A percentile compares a stretch with the other conserved stretches of the same genome.
These are phyloP conservation scores for Erysimum cheiranthoides DNA, from an alignment of 345 rosid genomes.

Conservation along the genomic window DNA sequence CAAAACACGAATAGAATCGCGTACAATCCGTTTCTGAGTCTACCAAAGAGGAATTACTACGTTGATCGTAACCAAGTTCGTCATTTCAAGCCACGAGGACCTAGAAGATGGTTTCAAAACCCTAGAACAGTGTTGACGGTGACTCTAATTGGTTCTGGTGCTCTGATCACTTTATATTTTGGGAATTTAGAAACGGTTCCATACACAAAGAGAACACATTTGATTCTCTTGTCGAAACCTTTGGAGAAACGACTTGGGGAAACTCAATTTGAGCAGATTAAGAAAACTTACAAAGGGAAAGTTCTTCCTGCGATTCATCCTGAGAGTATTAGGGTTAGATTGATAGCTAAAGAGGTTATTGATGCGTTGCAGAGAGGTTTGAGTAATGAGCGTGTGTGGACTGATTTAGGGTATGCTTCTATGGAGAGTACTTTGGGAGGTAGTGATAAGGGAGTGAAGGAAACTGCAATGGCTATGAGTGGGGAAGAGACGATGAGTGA, in stretches of 20 bases:
- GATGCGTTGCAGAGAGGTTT: slow-evolving; percentile 87
- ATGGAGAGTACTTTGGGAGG: slow-evolving; percentile 42
- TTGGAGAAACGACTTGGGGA: slow-evolving; percentile 77
- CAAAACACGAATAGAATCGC: slow-evolving; percentile 27
- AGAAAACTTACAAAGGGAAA: slow-evolving; percentile 64
- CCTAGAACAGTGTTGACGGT: slow-evolving; percentile 61
- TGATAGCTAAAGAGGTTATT: slow-evolving; percentile 72
- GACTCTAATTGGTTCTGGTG: slow-evolving; percentile 65
- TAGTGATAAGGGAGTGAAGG: slow-evolving; percentile 49
- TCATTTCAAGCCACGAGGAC: slow-evolving; percentile 82
- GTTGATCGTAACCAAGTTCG: slow-evolving; percentile 68
- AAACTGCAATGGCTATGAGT: slow-evolving; percentile 53
- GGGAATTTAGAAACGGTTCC: slow-evolving; percentile 87
- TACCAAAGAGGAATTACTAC: slow-evolving; percentile 65
- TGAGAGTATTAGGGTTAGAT: slow-evolving; percentile 71
- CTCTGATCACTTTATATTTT: slow-evolving; percentile 57
- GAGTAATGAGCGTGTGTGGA: slow-evolving; percentile 72
- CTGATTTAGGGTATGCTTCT: slow-evolving; percentile 73
- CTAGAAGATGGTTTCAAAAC: slow-evolving; percentile 66
- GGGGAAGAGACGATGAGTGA: slow-evolving; percentile 35
- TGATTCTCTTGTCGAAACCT: slow-evolving; percentile 71
- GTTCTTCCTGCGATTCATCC: slow-evolving; percentile 84
- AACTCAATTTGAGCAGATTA: slow-evolving; percentile 65
- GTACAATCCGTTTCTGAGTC: slow-evolving; percentile 39
- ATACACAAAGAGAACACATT: slow-evolving; percentile 82